These are phyloP conservation scores for Lactifluus volemus DNA, from an alignment of 768 basidiomycete species.

Conservation along the genomic window DNA sequence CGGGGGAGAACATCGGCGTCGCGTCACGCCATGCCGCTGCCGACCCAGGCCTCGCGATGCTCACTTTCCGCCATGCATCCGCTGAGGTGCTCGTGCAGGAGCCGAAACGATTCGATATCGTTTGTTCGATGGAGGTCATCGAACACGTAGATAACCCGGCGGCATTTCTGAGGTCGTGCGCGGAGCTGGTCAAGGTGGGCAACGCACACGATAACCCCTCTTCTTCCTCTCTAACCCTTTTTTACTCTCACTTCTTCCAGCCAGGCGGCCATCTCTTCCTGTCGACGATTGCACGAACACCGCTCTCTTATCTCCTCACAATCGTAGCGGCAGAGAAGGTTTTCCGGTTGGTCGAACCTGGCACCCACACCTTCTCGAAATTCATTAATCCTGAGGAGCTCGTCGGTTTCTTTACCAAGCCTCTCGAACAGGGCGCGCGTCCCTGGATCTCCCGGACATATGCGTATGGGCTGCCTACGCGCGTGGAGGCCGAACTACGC, in stretches of 20 bases:
- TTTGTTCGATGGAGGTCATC: conserved; percentile 96
- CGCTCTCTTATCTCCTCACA: conserved; percentile 59
- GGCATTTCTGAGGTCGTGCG: conserved; percentile 73
- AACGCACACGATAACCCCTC: not conserved
- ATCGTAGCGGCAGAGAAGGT: conserved; percentile 77
- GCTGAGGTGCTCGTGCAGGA: conserved; percentile 68
- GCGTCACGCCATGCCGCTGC: conserved; percentile 73
- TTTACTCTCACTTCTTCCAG: conserved; percentile 31
- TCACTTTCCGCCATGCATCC: conserved; percentile 63
- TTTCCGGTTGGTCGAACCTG: conserved; percentile 67
- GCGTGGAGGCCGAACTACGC: conserved; percentile 69
- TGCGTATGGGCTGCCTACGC: conserved; percentile 40
- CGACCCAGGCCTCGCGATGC: conserved; percentile 53
- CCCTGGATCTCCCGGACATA: conserved; percentile 56
- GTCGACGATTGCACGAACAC: conserved; percentile 87
- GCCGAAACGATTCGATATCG: conserved; percentile 71
- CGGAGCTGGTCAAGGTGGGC: conserved; percentile 77
- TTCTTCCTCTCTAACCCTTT: too few relatives aligned
- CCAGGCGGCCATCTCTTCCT: conserved; percentile 94
- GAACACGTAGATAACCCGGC: conserved; percentile 95
- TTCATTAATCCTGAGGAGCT: conserved; percentile 85
- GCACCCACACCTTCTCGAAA: conserved; percentile 90
- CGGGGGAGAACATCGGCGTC: conserved; percentile 75
- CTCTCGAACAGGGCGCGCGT: conserved; percentile 26
- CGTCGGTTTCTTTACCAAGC: conserved; percentile 66